These are phyloP conservation scores for Colletotrichum sp. DNA, from an alignment of 2,329 filamentous ascomycete genomes.

Conservation along the genomic window DNA sequence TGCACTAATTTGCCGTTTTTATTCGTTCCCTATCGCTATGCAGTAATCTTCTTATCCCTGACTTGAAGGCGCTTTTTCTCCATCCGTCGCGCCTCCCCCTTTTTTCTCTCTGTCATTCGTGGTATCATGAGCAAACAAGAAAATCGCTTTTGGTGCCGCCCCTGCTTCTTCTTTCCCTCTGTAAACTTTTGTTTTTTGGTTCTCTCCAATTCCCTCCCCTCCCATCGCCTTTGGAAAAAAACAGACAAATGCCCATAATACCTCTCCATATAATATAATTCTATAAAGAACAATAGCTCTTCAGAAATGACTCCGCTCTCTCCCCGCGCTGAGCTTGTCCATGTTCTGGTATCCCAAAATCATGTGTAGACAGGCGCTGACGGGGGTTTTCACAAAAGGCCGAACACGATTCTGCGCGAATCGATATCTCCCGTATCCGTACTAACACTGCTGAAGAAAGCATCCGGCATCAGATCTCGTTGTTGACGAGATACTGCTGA, in stretches of 20 bases:
- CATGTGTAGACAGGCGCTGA: background rate
- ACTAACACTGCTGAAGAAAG: background rate
- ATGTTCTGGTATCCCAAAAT: background rate
- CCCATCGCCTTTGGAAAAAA: background rate
- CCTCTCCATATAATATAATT: background rate
- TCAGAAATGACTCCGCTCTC: background rate
- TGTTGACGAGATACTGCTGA: background rate
- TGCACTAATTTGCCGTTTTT: background rate
- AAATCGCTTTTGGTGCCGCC: conserved; percentile 18
- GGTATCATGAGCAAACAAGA: conserved; percentile 21
- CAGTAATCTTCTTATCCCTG: background rate
- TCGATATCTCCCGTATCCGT: background rate
- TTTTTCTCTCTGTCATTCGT: conserved; percentile 1
- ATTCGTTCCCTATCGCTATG: background rate
- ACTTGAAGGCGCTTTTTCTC: background rate
- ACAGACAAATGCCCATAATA: background rate
- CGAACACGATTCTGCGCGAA: background rate
- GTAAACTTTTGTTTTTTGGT: background rate
- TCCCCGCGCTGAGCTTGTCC: background rate
- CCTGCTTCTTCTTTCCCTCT: background rate
- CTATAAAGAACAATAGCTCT: background rate
- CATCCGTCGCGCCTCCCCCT: background rate
- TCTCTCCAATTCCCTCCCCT: too few relatives aligned
- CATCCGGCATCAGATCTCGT: background rate
- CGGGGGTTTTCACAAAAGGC: background rate